A percentile compares a stretch with the other conserved stretches of the same genome.
These are phyloP conservation scores for Leccinum huronense DNA, from an alignment of 1,284 basidiomycete species.

Conservation along the genomic window DNA sequence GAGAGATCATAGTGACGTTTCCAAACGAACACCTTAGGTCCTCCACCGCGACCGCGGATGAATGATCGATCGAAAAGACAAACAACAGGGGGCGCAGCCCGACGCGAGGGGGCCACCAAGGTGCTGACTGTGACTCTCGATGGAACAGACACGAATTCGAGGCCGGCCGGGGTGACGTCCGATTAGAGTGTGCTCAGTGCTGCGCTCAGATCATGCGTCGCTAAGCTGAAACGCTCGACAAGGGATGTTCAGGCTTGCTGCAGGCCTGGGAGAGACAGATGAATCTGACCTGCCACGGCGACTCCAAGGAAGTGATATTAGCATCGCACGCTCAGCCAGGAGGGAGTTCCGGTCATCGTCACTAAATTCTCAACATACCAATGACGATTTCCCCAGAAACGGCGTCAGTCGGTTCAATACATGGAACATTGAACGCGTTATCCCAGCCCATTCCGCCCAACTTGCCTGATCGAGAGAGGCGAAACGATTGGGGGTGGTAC, in stretches of 20 bases:
- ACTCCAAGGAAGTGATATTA: neutral
- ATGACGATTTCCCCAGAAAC: neutral
- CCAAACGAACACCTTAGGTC: neutral
- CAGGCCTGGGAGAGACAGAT: neutral
- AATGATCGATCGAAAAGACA: neutral
- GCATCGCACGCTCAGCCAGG: too few relatives aligned
- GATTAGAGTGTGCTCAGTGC: neutral
- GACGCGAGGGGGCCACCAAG: neutral
- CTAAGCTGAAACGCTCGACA: neutral
- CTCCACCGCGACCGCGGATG: neutral
- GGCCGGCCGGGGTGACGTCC: neutral
- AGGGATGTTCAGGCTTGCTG: slow-evolving; percentile 8
- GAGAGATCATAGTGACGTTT: neutral
- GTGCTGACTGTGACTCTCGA: neutral
- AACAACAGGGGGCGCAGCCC: neutral
- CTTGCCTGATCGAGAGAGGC: neutral
- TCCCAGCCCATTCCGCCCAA: neutral
- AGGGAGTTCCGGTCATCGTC: neutral
- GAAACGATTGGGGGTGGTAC: neutral
- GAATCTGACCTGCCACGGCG: neutral
- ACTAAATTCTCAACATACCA: neutral
- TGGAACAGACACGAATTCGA: neutral
- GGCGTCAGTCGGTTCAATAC: neutral
- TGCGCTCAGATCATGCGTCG: slow-evolving; percentile 4
- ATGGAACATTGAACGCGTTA: neutral